Evolutionary conservation across 1,139 yeast genomes (phyloP).

Genomic region (Blastobotrys apis): DNA sequence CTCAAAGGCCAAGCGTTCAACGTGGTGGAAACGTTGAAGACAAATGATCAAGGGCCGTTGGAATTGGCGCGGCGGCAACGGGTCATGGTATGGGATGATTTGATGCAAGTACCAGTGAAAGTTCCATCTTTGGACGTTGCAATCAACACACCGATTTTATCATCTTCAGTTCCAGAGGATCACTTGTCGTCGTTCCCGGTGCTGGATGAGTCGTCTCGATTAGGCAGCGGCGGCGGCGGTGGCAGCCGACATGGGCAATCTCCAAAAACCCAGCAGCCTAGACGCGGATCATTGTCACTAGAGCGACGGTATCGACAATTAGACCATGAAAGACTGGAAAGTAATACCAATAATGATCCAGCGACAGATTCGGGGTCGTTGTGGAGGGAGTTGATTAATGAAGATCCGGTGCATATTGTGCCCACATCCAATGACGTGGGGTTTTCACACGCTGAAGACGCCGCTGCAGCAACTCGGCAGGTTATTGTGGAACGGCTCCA

Average conservation of each 20-base stretch:
- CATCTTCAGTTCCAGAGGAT: neutral
- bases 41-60: constrained; percentile 59
- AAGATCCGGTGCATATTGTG: constrained; percentile 7
- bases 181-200: constrained; percentile 10
- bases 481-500: constrained; percentile 63
- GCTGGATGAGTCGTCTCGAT: too few relatives aligned
- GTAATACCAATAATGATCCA: neutral
- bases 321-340: constrained; percentile 13
- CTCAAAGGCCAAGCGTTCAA: constrained; percentile 77
- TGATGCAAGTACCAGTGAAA: constrained; percentile 53
- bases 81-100: constrained; percentile 57
- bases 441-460: constrained; percentile 31
- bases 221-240: too few relatives aligned
- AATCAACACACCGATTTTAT: constrained; percentile 23
- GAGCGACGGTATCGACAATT: constrained; percentile 28
- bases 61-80: constrained; percentile 60
- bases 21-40: constrained; percentile 60
- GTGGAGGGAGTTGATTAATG: constrained; percentile 5
- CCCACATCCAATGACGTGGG: constrained; percentile 28
- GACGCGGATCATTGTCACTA: constrained; percentile 26
- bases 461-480: constrained; percentile 31
- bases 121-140: constrained; percentile 26
- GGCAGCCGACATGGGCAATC: too few relatives aligned
- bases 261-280: constrained; percentile 5
- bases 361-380: constrained; percentile 6